phyloP scores from a whole-genome alignment of 306 rosid species.

The Cucurbita maxima region DNA sequence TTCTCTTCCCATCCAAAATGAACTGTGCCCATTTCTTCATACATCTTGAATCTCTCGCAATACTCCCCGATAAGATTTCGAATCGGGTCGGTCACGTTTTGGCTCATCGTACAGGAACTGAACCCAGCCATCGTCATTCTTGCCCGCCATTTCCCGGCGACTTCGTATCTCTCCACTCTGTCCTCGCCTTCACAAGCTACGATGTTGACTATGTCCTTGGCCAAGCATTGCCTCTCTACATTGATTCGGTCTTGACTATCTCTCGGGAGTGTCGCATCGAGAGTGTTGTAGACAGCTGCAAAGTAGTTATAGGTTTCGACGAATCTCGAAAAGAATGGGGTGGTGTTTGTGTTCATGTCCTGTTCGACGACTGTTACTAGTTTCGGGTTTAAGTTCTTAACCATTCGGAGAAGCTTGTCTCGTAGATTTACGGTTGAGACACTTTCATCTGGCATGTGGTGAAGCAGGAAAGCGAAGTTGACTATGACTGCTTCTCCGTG shows the following conservation, averaged over 20 bases:
- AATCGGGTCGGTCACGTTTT: slow-evolving; percentile 29
- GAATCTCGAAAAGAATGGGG: slow-evolving; percentile 73
- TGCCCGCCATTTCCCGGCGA: slow-evolving; percentile 97
- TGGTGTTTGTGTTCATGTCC: slow-evolving; percentile 80
- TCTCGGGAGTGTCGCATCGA: slow-evolving; percentile 80
- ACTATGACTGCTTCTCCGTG: slow-evolving; percentile 78
- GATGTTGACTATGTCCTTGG: slow-evolving; percentile 80
- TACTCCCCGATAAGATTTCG: slow-evolving; percentile 36
- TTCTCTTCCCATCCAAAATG: slow-evolving; percentile 95
- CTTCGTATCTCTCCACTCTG: slow-evolving; percentile 82
- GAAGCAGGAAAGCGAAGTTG: slow-evolving; percentile 89
- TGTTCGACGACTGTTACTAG: slow-evolving; percentile 88
- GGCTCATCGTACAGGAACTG: slow-evolving; percentile 40
- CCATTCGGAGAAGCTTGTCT: slow-evolving; percentile 86
- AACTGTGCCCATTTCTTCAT: slow-evolving; percentile 67
- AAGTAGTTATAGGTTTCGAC: slow-evolving; percentile 73
- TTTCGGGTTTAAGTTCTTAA: slow-evolving; percentile 76
- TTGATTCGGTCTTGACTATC: slow-evolving; percentile 86
- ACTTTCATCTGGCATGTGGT: slow-evolving; percentile 97
- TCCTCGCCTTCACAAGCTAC: slow-evolving; percentile 91
- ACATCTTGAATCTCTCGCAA: slow-evolving; percentile 51
- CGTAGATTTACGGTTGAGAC: slow-evolving; percentile 72
- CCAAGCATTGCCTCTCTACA: slow-evolving; percentile 89
- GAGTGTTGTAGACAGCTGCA: slow-evolving; percentile 75
- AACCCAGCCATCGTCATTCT: slow-evolving; percentile 96